Evolutionary conservation across 306 rosid species (phyloP).

Genomic region (Comarum palustre): DNA sequence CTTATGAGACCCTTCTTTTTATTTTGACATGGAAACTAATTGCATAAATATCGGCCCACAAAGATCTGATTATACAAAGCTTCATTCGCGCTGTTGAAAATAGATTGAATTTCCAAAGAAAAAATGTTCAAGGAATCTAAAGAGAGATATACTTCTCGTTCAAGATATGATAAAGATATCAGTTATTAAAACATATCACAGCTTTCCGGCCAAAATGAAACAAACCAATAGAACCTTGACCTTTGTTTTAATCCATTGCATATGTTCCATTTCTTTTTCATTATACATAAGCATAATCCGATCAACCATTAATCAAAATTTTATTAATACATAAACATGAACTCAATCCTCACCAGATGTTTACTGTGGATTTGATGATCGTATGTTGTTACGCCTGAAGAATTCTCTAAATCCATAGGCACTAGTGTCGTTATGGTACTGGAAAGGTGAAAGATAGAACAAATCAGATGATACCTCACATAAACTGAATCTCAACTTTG

Average conservation of each 20-base stretch:
- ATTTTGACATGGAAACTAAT: neutral
- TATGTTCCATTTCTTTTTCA: neutral
- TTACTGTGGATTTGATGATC: constrained; percentile 43
- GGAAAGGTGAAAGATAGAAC: constrained; percentile 31
- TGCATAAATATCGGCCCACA: neutral
- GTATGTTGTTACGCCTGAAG: constrained; percentile 71
- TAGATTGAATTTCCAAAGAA: neutral
- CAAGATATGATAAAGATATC: neutral
- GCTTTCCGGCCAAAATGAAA: constrained; percentile 1
- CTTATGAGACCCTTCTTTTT: neutral
- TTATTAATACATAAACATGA: neutral
- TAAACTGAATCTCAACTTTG: neutral
- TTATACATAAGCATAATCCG: neutral
- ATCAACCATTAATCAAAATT: neutral
- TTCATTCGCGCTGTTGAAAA: neutral
- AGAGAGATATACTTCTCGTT: neutral
- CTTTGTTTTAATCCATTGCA: neutral
- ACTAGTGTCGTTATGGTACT: constrained; percentile 74
- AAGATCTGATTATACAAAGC: neutral
- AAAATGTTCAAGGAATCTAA: neutral
- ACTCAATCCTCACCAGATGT: constrained; percentile 10
- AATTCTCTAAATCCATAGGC: constrained; percentile 87
- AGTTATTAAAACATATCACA: neutral
- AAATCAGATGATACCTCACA: neutral
- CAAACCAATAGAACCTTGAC: neutral